Conservation (phyloP, 768 basidiomycete species). For the Mycena vitilis region DNA sequence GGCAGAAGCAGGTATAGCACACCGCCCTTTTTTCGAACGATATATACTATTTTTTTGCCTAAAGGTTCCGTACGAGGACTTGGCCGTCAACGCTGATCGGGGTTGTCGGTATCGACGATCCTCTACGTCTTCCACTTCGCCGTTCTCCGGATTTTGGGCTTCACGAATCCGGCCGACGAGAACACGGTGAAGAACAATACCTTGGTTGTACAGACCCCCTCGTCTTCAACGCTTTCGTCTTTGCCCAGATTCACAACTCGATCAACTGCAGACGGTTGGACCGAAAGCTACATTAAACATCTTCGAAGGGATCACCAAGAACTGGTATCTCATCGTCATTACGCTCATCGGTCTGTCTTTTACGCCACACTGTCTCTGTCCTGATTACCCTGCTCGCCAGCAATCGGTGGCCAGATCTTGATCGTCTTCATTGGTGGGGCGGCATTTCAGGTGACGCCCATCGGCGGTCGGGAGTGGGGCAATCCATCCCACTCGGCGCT, state of each 20-base stretch:
- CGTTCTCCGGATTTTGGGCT: constrained; percentile 77
- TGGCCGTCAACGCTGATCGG: constrained; percentile 88
- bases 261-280: constrained; percentile 92
- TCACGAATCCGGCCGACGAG: constrained; percentile 50
- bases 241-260: constrained; percentile 97
- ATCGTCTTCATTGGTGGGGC: constrained; percentile 93
- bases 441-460: constrained; percentile 88
- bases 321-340: constrained; percentile 87
- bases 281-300: constrained; percentile 87
- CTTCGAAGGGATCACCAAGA: constrained; percentile 82
- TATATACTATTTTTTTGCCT: constrained; percentile 10
- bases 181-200: constrained; percentile 49
- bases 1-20: constrained; percentile 64
- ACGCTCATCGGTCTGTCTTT: constrained; percentile 80
- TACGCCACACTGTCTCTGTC: not conserved
- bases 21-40: not conserved
- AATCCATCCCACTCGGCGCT: constrained; percentile 89
- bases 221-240: constrained; percentile 97
- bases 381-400: constrained; percentile 50
- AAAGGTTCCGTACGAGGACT: constrained; percentile 74
- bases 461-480: constrained; percentile 91
- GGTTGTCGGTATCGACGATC: constrained; percentile 96
- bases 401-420: constrained; percentile 86
- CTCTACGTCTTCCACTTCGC: constrained; percentile 93
- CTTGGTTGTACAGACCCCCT: constrained; percentile 78